phyloP scores from a whole-genome alignment of 257 asterid genomes.

The Lavandula angustifolia region DNA sequence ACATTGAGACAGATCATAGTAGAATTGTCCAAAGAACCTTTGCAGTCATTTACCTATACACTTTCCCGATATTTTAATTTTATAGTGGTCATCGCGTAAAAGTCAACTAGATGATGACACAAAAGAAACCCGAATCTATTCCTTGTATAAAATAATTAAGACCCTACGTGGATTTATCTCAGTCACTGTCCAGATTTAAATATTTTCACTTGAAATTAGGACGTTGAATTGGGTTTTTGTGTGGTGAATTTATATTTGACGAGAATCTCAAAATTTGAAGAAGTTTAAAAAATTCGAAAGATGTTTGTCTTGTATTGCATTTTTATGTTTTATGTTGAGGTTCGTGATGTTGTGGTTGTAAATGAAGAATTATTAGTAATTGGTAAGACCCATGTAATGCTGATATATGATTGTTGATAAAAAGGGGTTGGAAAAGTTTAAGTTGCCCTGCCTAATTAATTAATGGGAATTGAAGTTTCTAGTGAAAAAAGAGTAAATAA shows the following conservation, averaged over 20 bases:
- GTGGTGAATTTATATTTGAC: background rate
- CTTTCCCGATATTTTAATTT: no score
- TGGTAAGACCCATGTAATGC: background rate
- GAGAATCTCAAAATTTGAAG: background rate
- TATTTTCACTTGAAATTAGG: background rate
- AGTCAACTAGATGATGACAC: no score
- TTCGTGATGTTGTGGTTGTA: background rate
- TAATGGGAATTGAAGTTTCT: background rate
- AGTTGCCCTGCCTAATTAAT: background rate
- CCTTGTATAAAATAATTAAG: no score
- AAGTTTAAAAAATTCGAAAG: background rate
- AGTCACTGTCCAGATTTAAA: background rate
- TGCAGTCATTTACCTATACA: no score
- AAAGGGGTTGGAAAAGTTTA: background rate
- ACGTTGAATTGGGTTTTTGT: background rate
- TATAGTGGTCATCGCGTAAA: no score
- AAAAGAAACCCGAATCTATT: no score
- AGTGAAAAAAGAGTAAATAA: background rate
- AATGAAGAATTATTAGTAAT: background rate
- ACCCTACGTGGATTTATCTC: no score
- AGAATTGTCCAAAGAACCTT: no score
- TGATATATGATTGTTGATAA: constrained; percentile 5
- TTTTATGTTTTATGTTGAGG: background rate
- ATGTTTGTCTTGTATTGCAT: background rate
- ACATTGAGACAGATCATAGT: no score